Conservation (phyloP, 2,329 filamentous ascomycete species). For the Tolypocladium album region DNA sequence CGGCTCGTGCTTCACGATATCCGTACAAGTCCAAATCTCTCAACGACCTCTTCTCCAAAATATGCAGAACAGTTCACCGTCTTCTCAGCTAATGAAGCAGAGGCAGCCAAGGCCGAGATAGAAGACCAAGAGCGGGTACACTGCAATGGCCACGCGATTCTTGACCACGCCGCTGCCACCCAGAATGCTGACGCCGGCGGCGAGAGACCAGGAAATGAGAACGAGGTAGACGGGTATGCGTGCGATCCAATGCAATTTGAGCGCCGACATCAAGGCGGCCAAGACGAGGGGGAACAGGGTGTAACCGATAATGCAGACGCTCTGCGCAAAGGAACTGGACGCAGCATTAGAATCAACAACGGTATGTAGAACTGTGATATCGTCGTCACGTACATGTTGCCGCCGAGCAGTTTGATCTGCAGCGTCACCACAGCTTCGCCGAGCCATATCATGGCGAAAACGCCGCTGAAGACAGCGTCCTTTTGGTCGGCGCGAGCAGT, state of each 20-base stretch:
- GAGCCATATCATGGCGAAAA: conserved; percentile 95
- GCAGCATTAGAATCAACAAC: conserved; percentile 7
- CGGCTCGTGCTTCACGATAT: background rate
- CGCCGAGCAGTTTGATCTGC: conserved; percentile 92
- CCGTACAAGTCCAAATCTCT: too few species aligned
- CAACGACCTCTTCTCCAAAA: background rate
- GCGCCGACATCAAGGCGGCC: conserved; percentile 76
- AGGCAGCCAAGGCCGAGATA: conserved; percentile 88
- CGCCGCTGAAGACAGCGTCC: conserved; percentile 84
- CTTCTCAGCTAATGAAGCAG: conserved; percentile 80
- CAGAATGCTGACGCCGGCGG: conserved; percentile 90
- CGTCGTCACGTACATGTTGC: conserved; percentile 71
- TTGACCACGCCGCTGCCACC: conserved; percentile 92
- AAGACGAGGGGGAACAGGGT: conserved; percentile 95
- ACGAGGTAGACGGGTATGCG: conserved; percentile 86
- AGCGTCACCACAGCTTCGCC: conserved; percentile 94
- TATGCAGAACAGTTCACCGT: background rate
- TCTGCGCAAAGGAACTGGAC: conserved; percentile 87
- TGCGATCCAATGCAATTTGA: conserved; percentile 68
- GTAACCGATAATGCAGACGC: conserved; percentile 95
- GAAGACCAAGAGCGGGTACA: conserved; percentile 92
- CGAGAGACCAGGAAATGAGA: conserved; percentile 84
- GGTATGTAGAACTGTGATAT: background rate
- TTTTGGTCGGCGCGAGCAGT: conserved; percentile 70
- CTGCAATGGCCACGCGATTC: conserved; percentile 85